Evolutionary conservation across 495 filamentous ascomycete genomes (phyloP).

Genomic region (Lophiotrema nucula): DNA sequence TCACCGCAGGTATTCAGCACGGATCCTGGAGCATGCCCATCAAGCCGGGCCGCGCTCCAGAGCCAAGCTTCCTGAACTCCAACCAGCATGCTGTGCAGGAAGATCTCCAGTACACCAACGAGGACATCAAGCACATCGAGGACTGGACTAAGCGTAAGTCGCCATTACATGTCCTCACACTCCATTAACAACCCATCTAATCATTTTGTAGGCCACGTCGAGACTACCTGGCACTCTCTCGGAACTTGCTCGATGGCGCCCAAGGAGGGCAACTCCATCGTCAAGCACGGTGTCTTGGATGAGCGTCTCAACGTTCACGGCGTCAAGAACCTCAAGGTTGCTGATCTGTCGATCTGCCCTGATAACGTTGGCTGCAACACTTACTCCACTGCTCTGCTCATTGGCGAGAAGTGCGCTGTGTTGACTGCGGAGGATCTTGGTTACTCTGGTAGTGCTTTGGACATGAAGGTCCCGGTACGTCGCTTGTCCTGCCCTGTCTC

Average conservation of each 20-base stretch:
- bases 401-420: slow-evolving; percentile 78
- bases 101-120: slow-evolving; percentile 63
- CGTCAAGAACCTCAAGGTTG: slow-evolving; percentile 77
- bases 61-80: slow-evolving; percentile 49
- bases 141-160: slow-evolving; percentile 64
- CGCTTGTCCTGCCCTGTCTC: too few species aligned
- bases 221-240: slow-evolving; percentile 73
- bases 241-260: slow-evolving; percentile 82
- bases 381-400: slow-evolving; percentile 71
- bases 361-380: slow-evolving; percentile 84
- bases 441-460: slow-evolving; percentile 68
- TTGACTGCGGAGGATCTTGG: slow-evolving; percentile 74
- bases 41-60: slow-evolving; percentile 49
- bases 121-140: slow-evolving; percentile 69
- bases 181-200: slow-evolving; percentile 26
- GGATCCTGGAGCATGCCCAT: slow-evolving; percentile 51
- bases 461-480: slow-evolving; percentile 80
- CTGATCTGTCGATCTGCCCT: slow-evolving; percentile 76
- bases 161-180: neutral
- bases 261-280: slow-evolving; percentile 72
- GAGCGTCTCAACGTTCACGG: slow-evolving; percentile 78
- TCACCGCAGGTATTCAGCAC: slow-evolving; percentile 68
- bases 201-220: slow-evolving; percentile 53
- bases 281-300: slow-evolving; percentile 78
- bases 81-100: slow-evolving; percentile 56